phyloP scores from a whole-genome alignment of 2,329 filamentous ascomycete genomes.

The Botryotinia convoluta region DNA sequence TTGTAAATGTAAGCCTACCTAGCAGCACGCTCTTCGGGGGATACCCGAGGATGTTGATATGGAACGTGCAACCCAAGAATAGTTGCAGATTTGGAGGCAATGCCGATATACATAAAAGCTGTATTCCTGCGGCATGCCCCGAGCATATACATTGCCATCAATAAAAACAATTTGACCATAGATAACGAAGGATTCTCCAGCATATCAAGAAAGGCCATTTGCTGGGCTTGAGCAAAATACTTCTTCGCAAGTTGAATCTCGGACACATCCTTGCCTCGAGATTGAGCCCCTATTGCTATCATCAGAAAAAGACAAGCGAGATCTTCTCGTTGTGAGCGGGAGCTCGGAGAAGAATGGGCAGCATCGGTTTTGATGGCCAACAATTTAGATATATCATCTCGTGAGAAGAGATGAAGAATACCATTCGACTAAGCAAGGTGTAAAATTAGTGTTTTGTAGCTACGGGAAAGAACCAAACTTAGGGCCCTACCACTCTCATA shows the following conservation, averaged over 20 bases:
- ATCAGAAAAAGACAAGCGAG: constrained; percentile 11
- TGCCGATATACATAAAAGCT: constrained; percentile 12
- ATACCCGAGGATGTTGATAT: not conserved
- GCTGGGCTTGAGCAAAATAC: constrained; percentile 12
- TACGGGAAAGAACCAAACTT: not conserved
- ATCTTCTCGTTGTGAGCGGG: constrained; percentile 1
- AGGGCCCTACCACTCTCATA: not conserved
- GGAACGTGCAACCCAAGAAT: constrained; percentile 13
- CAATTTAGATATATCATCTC: constrained; percentile 7
- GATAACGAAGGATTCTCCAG: constrained; percentile 6
- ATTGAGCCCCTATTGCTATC: constrained; percentile 17
- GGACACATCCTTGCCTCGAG: not conserved
- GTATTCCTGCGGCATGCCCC: constrained; percentile 10
- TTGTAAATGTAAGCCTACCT: not conserved
- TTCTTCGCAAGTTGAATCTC: constrained; percentile 8
- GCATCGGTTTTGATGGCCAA: not conserved
- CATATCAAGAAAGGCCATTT: constrained; percentile 11
- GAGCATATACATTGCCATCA: constrained; percentile 16
- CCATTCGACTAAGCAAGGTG: constrained; percentile 1
- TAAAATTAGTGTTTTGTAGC: not conserved
- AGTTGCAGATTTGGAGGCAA: constrained; percentile 12
- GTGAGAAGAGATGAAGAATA: constrained; percentile 5
- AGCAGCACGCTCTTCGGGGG: not conserved
- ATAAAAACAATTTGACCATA: constrained; percentile 5
- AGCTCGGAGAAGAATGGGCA: not conserved